phyloP scores from a whole-genome alignment of 2,329 filamentous ascomycete genomes.

The Penicillium sp. region DNA sequence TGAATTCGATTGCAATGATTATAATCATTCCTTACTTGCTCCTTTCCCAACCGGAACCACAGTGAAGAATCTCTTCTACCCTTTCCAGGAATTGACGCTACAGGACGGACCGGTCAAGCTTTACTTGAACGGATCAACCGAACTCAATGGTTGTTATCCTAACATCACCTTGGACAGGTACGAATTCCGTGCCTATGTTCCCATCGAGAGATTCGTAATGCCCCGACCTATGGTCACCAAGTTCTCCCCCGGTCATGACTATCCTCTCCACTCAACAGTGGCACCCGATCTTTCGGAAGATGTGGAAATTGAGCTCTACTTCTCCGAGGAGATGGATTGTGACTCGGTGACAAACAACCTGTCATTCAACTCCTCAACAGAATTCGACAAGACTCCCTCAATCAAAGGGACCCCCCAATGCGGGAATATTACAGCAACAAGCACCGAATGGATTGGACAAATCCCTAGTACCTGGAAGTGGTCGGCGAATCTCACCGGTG shows the following conservation, averaged over 20 bases:
- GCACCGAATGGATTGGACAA: constrained; percentile 48
- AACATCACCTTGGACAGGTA: constrained; percentile 56
- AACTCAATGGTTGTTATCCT: constrained; percentile 57
- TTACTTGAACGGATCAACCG: constrained; percentile 47
- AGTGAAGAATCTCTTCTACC: constrained; percentile 64
- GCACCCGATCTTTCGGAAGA: constrained; percentile 42
- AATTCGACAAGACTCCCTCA: constrained; percentile 44
- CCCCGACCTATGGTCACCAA: constrained; percentile 60
- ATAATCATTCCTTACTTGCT: constrained; percentile 52
- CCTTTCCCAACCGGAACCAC: constrained; percentile 55
- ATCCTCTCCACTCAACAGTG: constrained; percentile 54
- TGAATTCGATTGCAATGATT: constrained; percentile 55
- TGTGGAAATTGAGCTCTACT: constrained; percentile 53
- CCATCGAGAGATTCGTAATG: constrained; percentile 47
- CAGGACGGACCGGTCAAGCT: constrained; percentile 46
- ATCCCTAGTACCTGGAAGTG: constrained; percentile 57
- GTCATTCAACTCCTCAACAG: constrained; percentile 54
- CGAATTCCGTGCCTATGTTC: constrained; percentile 63
- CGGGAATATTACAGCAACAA: constrained; percentile 34
- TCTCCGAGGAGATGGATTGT: constrained; percentile 63
- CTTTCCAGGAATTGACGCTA: constrained; percentile 57
- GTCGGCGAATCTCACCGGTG: constrained; percentile 53
- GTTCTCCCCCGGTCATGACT: constrained; percentile 62
- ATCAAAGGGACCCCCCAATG: constrained; percentile 52
- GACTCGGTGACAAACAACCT: constrained; percentile 52